Evolutionary conservation across 2,329 filamentous ascomycete species (phyloP).

Genomic region (Fusarium siculi): DNA sequence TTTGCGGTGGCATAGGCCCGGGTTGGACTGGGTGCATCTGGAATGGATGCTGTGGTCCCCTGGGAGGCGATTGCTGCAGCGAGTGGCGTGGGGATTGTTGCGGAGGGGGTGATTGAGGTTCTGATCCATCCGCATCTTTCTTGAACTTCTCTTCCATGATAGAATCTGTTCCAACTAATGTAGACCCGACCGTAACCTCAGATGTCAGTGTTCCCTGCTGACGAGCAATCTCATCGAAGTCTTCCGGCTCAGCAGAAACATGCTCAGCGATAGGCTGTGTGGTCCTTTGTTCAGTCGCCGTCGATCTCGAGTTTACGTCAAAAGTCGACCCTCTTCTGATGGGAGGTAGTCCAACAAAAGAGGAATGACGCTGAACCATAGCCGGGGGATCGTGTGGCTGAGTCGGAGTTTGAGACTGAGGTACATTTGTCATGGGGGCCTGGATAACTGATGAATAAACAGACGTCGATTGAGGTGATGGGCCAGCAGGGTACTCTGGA

Average conservation of each 20-base stretch:
- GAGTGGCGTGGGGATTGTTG: slow-evolving; percentile 11
- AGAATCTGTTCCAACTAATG: slow-evolving; percentile 35
- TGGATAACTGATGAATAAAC: slow-evolving; percentile 1
- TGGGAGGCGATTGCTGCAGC: slow-evolving; percentile 13
- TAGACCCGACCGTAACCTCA: slow-evolving; percentile 33
- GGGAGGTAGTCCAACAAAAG: slow-evolving; percentile 67
- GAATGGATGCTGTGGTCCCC: slow-evolving; percentile 31
- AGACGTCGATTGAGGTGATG: slow-evolving; percentile 16
- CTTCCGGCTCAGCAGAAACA: slow-evolving; percentile 48
- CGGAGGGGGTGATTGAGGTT: slow-evolving; percentile 9
- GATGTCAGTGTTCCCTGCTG: slow-evolving; percentile 37
- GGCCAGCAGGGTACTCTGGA: slow-evolving; percentile 11
- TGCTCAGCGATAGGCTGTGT: slow-evolving; percentile 50
- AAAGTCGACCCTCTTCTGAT: slow-evolving; percentile 69
- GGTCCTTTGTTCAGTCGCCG: slow-evolving; percentile 46
- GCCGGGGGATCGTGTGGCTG: slow-evolving; percentile 31
- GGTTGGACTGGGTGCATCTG: slow-evolving; percentile 34
- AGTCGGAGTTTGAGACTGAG: slow-evolving; percentile 16
- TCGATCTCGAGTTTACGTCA: slow-evolving; percentile 52
- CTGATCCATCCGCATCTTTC: slow-evolving; percentile 21
- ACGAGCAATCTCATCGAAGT: slow-evolving; percentile 22
- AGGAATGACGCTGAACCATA: slow-evolving; percentile 56
- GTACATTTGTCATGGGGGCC: not conserved
- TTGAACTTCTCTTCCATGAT: slow-evolving; percentile 28
- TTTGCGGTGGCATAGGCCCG: slow-evolving; percentile 18